Conservation (phyloP, 2,329 filamentous ascomycete species). For the Fusarium sulawesiense region DNA sequence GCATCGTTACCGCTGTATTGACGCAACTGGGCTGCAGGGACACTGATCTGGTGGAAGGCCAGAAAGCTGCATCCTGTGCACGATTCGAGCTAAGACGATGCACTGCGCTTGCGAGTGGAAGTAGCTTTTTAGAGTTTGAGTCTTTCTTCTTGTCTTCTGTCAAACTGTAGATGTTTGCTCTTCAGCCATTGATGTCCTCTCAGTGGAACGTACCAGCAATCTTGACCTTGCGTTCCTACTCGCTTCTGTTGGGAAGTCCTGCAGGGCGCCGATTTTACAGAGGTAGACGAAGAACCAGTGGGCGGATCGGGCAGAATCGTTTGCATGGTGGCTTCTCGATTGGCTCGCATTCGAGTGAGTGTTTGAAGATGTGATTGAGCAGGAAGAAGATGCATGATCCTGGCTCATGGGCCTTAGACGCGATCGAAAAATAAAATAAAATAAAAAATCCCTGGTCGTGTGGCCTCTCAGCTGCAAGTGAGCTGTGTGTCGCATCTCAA, state of each 20-base stretch:
- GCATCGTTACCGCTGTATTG: slow-evolving; percentile 11
- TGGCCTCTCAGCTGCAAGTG: slow-evolving; percentile 14
- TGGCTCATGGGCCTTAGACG: slow-evolving; percentile 31
- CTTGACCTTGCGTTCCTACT: neutral
- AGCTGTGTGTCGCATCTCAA: slow-evolving; percentile 14
- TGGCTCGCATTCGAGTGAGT: slow-evolving; percentile 36
- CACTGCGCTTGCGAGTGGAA: neutral
- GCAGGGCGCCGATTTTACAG: slow-evolving; percentile 14
- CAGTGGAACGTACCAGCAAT: neutral
- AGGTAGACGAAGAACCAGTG: slow-evolving; percentile 30
- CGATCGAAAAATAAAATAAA: slow-evolving; percentile 10
- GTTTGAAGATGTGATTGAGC: slow-evolving; percentile 45
- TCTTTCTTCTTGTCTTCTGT: neutral
- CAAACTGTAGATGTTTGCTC: neutral
- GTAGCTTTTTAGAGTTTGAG: neutral
- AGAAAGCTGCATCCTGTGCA: neutral
- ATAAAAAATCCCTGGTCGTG: slow-evolving; percentile 22
- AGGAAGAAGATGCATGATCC: slow-evolving; percentile 45
- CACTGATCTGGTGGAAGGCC: neutral
- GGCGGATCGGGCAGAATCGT: slow-evolving; percentile 32
- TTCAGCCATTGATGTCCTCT: neutral
- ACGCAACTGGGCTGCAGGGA: neutral
- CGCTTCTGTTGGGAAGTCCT: slow-evolving; percentile 14
- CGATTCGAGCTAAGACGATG: neutral
- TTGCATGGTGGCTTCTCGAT: slow-evolving; percentile 32